Evolutionary conservation across 140 eudicot species (phyloP).

Genomic region (Stevia rebaudiana): DNA sequence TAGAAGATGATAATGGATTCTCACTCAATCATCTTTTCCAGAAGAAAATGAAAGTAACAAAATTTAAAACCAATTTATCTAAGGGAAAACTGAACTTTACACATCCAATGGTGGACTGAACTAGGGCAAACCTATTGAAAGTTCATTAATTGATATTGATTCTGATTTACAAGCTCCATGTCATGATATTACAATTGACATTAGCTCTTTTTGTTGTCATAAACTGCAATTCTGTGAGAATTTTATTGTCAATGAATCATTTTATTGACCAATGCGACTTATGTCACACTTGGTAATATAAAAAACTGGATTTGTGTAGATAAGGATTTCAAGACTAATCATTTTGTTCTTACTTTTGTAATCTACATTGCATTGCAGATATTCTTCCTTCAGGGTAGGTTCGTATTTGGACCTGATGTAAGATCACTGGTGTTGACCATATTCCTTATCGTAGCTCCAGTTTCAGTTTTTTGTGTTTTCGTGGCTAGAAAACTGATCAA

Average conservation of each 20-base stretch:
- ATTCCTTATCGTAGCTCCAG: slow-evolving; percentile 80
- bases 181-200: neutral
- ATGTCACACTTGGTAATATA: neutral
- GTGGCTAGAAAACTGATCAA: slow-evolving; percentile 78
- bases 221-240: neutral
- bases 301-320: neutral
- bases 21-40: neutral
- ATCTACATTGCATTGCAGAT: slow-evolving; percentile 46
- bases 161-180: slow-evolving; percentile 1
- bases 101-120: neutral
- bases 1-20: neutral
- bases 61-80: neutral
- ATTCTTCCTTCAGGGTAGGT: slow-evolving; percentile 82
- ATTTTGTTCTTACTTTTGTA: neutral
- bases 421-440: slow-evolving; percentile 84
- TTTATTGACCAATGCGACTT: neutral
- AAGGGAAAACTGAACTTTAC: neutral
- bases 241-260: neutral
- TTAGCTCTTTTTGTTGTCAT: slow-evolving; percentile 13
- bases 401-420: slow-evolving; percentile 96
- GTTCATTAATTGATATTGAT: neutral
- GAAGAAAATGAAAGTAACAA: neutral
- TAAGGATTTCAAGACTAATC: slow-evolving; percentile 2
- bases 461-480: slow-evolving; percentile 73
- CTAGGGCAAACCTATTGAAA: slow-evolving; percentile 4